Evolutionary conservation across 2,329 filamentous ascomycete species (phyloP).

Genomic region (Monilinia fructicola): DNA sequence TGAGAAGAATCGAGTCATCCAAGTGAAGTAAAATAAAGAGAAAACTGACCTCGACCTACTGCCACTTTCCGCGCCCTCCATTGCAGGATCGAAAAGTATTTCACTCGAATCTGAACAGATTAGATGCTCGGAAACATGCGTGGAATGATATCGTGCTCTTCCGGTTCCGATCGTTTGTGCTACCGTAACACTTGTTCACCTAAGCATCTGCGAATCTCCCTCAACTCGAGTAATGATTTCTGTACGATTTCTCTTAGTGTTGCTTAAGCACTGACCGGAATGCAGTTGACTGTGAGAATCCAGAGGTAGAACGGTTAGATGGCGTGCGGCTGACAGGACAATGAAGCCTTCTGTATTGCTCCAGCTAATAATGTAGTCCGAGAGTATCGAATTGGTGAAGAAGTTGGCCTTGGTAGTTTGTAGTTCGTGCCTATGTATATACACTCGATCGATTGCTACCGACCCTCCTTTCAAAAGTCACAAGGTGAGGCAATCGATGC

Average conservation of each 20-base stretch:
- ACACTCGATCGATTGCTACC: constrained; percentile 18
- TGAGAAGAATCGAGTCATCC: background rate
- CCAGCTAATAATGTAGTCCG: background rate
- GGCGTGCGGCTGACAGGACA: constrained; percentile 21
- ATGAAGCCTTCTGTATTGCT: background rate
- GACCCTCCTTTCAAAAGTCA: constrained; percentile 17
- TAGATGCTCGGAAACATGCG: constrained; percentile 37
- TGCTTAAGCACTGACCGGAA: constrained; percentile 11
- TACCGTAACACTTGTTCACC: constrained; percentile 39
- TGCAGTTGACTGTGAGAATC: constrained; percentile 4
- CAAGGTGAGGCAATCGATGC: constrained; percentile 22
- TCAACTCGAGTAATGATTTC: constrained; percentile 32
- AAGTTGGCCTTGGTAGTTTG: constrained; percentile 11
- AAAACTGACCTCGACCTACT: constrained; percentile 47
- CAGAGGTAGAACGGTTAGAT: constrained; percentile 6
- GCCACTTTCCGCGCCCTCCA: constrained; percentile 45
- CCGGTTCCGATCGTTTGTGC: constrained; percentile 40
- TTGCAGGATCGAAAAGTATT: constrained; percentile 34
- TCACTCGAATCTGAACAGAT: constrained; percentile 28
- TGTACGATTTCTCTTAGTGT: constrained; percentile 11
- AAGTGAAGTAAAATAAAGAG: background rate
- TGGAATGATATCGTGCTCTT: constrained; percentile 41
- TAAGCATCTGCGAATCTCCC: constrained; percentile 36
- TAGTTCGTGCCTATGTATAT: constrained; percentile 17
- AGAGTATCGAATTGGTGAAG: constrained; percentile 5